Evolutionary conservation across 129 eudicot genomes (phyloP), one percentile per base, ranked within the genome.

Genomic region (Arctium lappa): DNA sequence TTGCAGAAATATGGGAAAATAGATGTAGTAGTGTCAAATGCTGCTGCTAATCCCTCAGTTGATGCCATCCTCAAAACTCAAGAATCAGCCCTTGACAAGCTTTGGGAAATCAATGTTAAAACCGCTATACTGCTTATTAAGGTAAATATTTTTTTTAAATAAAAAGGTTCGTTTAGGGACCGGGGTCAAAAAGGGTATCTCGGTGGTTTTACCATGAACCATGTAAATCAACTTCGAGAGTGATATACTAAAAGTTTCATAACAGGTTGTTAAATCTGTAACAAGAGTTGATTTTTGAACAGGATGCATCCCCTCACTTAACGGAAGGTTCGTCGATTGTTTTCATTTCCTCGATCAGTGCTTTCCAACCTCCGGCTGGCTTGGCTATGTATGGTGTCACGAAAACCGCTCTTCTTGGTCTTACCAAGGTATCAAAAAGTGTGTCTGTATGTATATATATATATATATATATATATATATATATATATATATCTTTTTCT

Each of bases 351-450:
- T 93, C 97, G 9, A 81, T 91, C 32, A 85, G 88, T 84, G 97
- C 86, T 38, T 93, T 86, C 79, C 70, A 77, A 9, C 94, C 95
- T 0, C 82, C 77, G 5, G 27, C 91, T 72, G 79, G 90, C 60
- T 68, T 93, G 89, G 92, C 91, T 71, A 93, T 95, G 99, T 95
- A 95, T 72, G 98, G 97, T 62, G 99, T 95, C 77, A 93, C 99
- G 22, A 95, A 95, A 78, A 95, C 99, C 0, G 95, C 99, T 60
- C 99, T 95, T 80, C 91, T 95, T 29, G 98, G 99, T 62, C 97
- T 95, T 79, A 93, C 99, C 50, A 95, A 95, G 98, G 99, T 91
- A 79, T 32, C 63, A n/a, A 10, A 9, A 22, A 22, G 27, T 22
- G 27, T 22, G 27, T 22, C 27, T 22, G 27, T 22, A 22, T 22